These are phyloP conservation scores for Solanum stenotomum DNA, from an alignment of 257 asterid genomes.

Conservation along the genomic window DNA sequence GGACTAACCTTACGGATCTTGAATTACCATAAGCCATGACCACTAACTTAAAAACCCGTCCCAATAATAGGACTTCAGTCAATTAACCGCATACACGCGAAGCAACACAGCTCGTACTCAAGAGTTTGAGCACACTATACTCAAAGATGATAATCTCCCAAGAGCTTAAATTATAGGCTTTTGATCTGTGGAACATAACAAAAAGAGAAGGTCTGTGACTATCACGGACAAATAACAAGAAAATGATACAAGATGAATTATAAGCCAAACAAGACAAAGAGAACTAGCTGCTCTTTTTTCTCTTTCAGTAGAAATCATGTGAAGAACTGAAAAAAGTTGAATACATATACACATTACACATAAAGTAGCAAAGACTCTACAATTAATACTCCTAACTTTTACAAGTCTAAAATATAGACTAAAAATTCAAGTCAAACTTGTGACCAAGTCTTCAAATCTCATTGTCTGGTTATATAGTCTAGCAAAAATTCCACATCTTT, in stretches of 20 bases:
- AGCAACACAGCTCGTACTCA: background rate
- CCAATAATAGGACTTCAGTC: background rate
- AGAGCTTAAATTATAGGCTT: slow-evolving; percentile 4
- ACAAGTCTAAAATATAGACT: slow-evolving; percentile 12
- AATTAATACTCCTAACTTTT: background rate
- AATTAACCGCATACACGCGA: background rate
- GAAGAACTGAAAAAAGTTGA: slow-evolving; percentile 27
- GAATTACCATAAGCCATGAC: slow-evolving; percentile 60
- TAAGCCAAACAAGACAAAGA: slow-evolving; percentile 23
- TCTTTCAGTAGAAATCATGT: slow-evolving; percentile 49
- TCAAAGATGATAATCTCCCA: background rate
- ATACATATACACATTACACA: slow-evolving; percentile 14
- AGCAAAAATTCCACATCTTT: slow-evolving; percentile 20
- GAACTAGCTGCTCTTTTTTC: slow-evolving; percentile 21
- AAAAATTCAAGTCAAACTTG: slow-evolving; percentile 53
- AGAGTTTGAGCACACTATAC: background rate
- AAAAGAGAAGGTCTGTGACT: slow-evolving; percentile 1
- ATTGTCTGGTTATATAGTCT: background rate
- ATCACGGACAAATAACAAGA: slow-evolving; percentile 7
- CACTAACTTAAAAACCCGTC: slow-evolving; percentile 6
- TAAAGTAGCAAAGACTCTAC: slow-evolving; percentile 14
- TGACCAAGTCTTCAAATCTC: slow-evolving; percentile 33
- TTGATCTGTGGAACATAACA: slow-evolving; percentile 25
- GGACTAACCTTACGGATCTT: slow-evolving; percentile 65
- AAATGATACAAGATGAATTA: slow-evolving; percentile 19